Base-by-base conservation (phyloP, 495 filamentous ascomycete genomes). In the Recurvomyces mirabilis region DNA sequence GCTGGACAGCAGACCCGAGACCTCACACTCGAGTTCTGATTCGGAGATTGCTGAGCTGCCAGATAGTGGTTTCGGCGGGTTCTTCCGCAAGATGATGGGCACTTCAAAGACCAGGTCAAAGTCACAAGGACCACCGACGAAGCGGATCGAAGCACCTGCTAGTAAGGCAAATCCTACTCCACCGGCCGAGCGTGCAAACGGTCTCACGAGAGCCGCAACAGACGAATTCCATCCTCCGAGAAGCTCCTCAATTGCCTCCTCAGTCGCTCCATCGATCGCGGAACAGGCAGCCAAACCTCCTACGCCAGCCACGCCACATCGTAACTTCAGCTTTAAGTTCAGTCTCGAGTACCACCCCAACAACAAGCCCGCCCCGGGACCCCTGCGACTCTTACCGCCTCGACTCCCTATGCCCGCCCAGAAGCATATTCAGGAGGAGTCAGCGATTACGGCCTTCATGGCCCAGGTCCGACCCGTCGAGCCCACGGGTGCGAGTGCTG, bases 391-490 rank as follows among this genome's bases (percentile, higher is more conserved):
- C 4, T 73, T 68, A 39, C 72, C 81, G 5, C 87, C 91, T 0
- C 74, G 81, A 24, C 71, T 96, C 1, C 89, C 91, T 1, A 71
- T 74, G 1, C 73, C 81, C 3, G 79, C 86, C 1, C 79, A 82
- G 46, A 59, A 63, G 10, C 66, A 69, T 37, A 58, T 82, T 18
- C 70, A 74, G 46, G 32, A 42, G 26, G 26, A 53, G 26, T 49
- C 53, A 9, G 2, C 25, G 6, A 34, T 20, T 5, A 35, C 22
- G 20, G 31, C 36, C 25, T 22, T 42, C 4, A 33, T 40, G 9
- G 46, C 50, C 9, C 39, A 53, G 25, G 31, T 54, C 14, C 18
- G 14, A 6, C 44, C 51, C 24, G 28, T 38, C n/a, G 52, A 60
- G 49, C 66, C 63, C 1, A 46, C 41, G 41, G 60, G 62, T 11